Base-by-base conservation (phyloP, 164 flowering plant genomes). In the Vitis vinifera region DNA sequence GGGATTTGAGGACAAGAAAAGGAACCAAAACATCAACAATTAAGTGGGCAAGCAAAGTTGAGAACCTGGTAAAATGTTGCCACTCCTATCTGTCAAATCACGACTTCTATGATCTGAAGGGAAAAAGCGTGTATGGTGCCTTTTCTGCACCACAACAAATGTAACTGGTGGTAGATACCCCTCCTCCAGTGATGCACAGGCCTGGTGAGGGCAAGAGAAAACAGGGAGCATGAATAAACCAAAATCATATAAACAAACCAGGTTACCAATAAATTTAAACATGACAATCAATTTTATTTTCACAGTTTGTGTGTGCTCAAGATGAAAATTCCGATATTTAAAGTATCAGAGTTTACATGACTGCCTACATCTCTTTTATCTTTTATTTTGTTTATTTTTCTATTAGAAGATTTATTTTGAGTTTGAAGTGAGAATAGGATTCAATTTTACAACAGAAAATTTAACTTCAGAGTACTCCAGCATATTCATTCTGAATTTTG, bases 71-170 rank as follows among this genome's bases (percentile, higher is more conserved):
- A 86, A 68, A 11, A 94, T 84, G 64, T 94, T 94, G 59, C 97
- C 97, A 76, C 95, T 92, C 71, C 69, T 85, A 65, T 94, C 98
- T 0, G 85, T 80, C 31, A 27, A 11, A 31, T 63, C 59, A 5
- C 75, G 71, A 47, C 77, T 78, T 1, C 55, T 56, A 47, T 80
- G 87, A n/a, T 84, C 76, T 1, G 62, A 62, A 8, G 97, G 85
- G 57, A 94, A 94, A 13, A 94, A 75, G 1, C 98, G 88, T 0
- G 98, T 94, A 58, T 89, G 94, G 62, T 92, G 97, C 52, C 98
- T 77, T 69, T 89, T 94, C 72, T 94, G 98, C 65, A 92, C 97
- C 3, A 94, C 90, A 37, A 94, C 84, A 81, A 94, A 94, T 0
- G 98, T 94, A 10, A 92, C 78, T 8, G 76, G 87, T 0, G 98